phyloP scores from a whole-genome alignment of 768 basidiomycete species.

The Mycena rebaudengoi region DNA sequence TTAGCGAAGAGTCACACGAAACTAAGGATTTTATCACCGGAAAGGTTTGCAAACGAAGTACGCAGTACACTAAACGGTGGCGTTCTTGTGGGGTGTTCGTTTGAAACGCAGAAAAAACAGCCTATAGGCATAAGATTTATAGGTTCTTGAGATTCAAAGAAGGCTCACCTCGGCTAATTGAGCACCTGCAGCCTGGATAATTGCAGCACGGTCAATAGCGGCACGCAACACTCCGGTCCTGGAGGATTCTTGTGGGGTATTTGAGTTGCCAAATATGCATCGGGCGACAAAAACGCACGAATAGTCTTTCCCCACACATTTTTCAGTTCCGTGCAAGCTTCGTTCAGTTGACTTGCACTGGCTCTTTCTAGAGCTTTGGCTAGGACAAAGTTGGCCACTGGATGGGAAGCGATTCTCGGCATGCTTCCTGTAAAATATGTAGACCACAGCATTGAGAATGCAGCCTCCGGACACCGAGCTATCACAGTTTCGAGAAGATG shows the following conservation, averaged over 20 bases:
- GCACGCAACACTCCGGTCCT: conserved; percentile 84
- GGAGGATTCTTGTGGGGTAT: conserved; percentile 60
- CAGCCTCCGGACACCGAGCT: conserved; percentile 60
- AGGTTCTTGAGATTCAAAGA: conserved; percentile 12
- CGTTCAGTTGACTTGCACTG: conserved; percentile 60
- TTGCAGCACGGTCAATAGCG: conserved; percentile 71
- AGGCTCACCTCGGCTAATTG: conserved; percentile 65
- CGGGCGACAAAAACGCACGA: conserved; percentile 65
- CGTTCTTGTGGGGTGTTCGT: conserved; percentile 58
- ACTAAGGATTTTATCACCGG: conserved; percentile 46
- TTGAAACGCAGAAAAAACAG: conserved; percentile 67
- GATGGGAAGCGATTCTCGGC: conserved; percentile 78
- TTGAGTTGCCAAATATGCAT: no score
- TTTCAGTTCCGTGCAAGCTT: conserved; percentile 67
- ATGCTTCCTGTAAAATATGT: conserved; percentile 83
- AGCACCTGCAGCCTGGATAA: conserved; percentile 54
- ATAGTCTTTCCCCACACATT: conserved; percentile 68
- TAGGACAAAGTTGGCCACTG: conserved; percentile 94
- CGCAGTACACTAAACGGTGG: conserved; percentile 68
- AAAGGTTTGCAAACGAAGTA: conserved; percentile 61
- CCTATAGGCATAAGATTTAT: conserved; percentile 53
- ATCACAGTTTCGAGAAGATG: conserved; percentile 90
- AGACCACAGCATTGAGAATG: conserved; percentile 77
- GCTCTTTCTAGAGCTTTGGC: conserved; percentile 78
- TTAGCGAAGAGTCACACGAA: not conserved